Conservation (phyloP, 768 basidiomycete species). For the Macrolepiota albuminosa region DNA sequence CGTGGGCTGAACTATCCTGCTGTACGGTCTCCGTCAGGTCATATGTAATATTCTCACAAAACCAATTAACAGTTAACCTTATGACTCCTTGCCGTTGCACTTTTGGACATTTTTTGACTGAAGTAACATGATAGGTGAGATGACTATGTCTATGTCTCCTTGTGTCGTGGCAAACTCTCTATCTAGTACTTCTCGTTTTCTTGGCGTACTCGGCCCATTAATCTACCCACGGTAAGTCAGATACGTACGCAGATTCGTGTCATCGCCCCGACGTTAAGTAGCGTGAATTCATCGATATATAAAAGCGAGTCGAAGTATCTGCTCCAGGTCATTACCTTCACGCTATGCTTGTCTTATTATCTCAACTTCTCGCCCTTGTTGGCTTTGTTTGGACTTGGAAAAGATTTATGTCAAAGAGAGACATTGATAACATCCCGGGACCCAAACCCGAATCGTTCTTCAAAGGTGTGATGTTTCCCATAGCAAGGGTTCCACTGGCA, state of each 20-base stretch:
- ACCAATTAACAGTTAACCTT: background rate
- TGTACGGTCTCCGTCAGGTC: background rate
- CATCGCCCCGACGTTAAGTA: background rate
- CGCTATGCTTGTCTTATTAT: background rate
- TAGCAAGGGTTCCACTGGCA: background rate
- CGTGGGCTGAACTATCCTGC: background rate
- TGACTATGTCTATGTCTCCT: background rate
- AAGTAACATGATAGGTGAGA: background rate
- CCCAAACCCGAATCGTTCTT: background rate
- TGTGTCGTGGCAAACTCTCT: background rate
- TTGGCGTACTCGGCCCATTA: background rate
- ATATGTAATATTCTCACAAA: background rate
- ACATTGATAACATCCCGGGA: background rate
- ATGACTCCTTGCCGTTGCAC: background rate
- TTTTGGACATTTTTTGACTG: no score
- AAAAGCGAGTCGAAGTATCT: background rate
- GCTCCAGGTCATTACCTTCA: background rate
- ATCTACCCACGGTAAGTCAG: background rate
- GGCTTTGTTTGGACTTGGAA: background rate
- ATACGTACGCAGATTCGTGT: conserved; percentile 1
- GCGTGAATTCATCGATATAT: background rate
- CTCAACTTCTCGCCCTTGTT: background rate
- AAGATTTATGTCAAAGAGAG: background rate
- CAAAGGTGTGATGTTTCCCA: background rate
- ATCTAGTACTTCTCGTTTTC: background rate